A percentile compares a stretch with the other conserved stretches of the same genome.
Conservation (phyloP, 768 basidiomycete genomes). For the Kwoniella newhampshirensis region DNA sequence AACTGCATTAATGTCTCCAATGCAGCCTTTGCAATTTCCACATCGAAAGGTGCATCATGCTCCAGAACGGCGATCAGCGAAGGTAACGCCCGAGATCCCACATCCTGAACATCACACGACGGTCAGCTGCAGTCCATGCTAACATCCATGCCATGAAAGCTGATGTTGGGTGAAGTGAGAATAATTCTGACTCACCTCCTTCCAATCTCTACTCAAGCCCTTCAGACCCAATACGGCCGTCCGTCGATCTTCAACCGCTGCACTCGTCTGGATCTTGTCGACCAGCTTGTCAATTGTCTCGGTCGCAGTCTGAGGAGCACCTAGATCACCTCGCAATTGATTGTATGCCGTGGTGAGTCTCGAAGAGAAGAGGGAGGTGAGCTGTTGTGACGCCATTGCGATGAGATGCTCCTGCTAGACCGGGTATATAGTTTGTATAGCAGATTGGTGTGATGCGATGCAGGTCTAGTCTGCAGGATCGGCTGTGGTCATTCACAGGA, state of each 20-base stretch:
- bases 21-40: constrained; percentile 86
- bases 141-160: too few relatives aligned
- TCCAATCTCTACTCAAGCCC: constrained; percentile 86
- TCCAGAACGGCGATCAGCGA: constrained; percentile 77
- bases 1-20: constrained; percentile 83
- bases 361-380: constrained; percentile 47
- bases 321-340: constrained; percentile 51
- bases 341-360: constrained; percentile 51
- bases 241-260: constrained; percentile 82
- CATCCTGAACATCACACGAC: constrained; percentile 58
- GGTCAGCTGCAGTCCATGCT: background rate
- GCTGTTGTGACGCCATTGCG: constrained; percentile 9
- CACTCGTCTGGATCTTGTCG: constrained; percentile 85
- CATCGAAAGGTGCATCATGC: constrained; percentile 85
- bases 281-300: constrained; percentile 86
- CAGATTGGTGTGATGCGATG: too few relatives aligned
- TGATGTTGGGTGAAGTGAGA: too few relatives aligned
- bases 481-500: too few relatives aligned
- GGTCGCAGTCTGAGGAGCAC: constrained; percentile 70
- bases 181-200: constrained; percentile 55
- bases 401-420: background rate
- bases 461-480: too few relatives aligned
- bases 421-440: too few relatives aligned
- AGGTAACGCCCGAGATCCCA: constrained; percentile 72
- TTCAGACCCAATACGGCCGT: constrained; percentile 93